Base-by-base conservation (phyloP, 805 yeast genomes). In the Starmera amethionina region DNA sequence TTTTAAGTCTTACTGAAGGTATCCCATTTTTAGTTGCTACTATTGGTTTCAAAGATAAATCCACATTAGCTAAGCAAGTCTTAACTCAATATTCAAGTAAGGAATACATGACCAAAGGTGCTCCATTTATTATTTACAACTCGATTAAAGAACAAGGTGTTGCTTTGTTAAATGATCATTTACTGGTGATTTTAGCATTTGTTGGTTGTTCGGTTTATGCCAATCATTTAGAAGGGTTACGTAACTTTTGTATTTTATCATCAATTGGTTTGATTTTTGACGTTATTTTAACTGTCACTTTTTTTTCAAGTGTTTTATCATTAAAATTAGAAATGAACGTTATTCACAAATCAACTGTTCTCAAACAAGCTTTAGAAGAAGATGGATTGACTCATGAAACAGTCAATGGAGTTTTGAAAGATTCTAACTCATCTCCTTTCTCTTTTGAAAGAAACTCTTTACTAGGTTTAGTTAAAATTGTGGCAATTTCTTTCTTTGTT, bases 1-100 rank as follows among this genome's bases (percentile, higher is more conserved):
- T 86, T 41, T 65, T 84, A 41, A 77, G 85, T 41, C 68, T 90
- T 48, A 75, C 88, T 42, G 97, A 90, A 64, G 97, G 97, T 30
- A 64, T 90, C 36, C 98, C 98, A 18, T 90, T 90, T 61, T 72
- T 90, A 54, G 95, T 90, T 18, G 87, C 95, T 16, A 80, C 87
- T 5, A 77, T 90, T 55, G 98, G 97, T 2, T 90, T 90, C 63
- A 88, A 86, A 57, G 83, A 85, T 58, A 87, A 89, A 54, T 74
- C 86, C 15, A 68, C 76, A 11, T 70, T 88, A 46, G 82, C 96
- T 1, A 64, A 72, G 16, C 72, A 75, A 36, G 79, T 81, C 19
- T 65, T 72, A 25, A 56, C 70, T 13, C 50, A 51, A 30, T 45
- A 50, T 14, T 44, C 53, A 1, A 42, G 35, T 7, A 48, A 46